Base-by-base conservation (phyloP, 257 asterid genomes). In the Schizonepeta tenuifolia region DNA sequence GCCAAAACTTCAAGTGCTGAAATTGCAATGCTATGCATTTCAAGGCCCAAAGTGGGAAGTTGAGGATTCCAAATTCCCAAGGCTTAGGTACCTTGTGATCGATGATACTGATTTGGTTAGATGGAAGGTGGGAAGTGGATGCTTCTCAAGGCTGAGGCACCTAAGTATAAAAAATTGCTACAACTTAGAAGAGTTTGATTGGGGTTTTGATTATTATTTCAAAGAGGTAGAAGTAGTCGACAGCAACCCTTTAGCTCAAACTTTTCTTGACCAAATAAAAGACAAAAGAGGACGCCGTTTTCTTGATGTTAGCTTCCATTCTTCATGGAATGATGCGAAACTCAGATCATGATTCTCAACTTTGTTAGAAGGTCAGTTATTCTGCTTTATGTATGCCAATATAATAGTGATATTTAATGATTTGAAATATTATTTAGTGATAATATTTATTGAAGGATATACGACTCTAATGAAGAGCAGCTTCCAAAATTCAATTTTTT, bases 41-140 rank as follows among this genome's bases (percentile, higher is more conserved):
- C 55, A 63, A 54, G 74, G 74, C 2, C 65, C 65, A 18, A 55
- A 55, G 26, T 69, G 74, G 74, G 74, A 69, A 44, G 21, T 56
- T 4, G 15, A 69, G 50, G 44, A 18, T 3, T 12, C 9, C 38
- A 15, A 55, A 40, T 40, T 69, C 18, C n/a, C 46, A 18, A 69
- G 18, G 20, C 74, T 69, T 40, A 9, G 1, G 8, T 69, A 1
- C 7, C 74, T 69, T 14, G 38, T 55, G 3, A 55, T 69, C 10
- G 56, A 55, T 6, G 74, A 69, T 46, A 18, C 74, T 55, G 74
- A 69, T 69, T 33, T 69, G 26, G 74, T 54, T 49, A 24, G 26
- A 9, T 69, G 65, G 74, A 26, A 55, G 11, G 28, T 69, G 43
- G 28, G 31, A 9, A 24, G 66, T 11, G 57, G 50, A 41, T 18